Evolutionary conservation across 1,284 basidiomycete genomes (phyloP), one percentile per base, ranked within the genome.

Genomic region (Sanghuangporus baumii): DNA sequence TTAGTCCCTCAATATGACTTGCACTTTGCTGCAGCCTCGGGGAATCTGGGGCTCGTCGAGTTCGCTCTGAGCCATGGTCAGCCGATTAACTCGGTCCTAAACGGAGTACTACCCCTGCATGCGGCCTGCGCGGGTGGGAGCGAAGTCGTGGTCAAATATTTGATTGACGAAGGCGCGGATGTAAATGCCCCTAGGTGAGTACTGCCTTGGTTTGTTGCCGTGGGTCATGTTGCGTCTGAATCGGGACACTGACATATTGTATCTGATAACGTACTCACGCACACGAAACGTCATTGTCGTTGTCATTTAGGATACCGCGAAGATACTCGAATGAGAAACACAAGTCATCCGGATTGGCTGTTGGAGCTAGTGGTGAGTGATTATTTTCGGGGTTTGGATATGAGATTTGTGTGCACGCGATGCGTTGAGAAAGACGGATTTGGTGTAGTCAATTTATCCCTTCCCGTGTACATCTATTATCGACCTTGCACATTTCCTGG

Each of bases 1-100:
- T 7, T 68, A 94, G 93, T 91, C 70, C 89, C 91, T 37, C 88
- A 91, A 71, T 87, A 95, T 61, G 91, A 91, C 59, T 79, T 97
- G 6, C 95, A 97, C 72, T 85, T 88, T n/a, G 94, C 94, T 12
- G 91, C 92, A 2, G 89, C 88, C 4, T 88, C 87, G 51, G 94
- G 93, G 59, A 93, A 97, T 73, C 81, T 96, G 57, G 94, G 91
- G 12, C 85, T 94, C 65, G 91, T 91, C 61, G 86, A 89, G 71
- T 94, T 91, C 74, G 94, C 94, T 6, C 81, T 98, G 36, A 85
- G 87, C n/a, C 88, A 94, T 69, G 95, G 94, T 6, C 94, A 97
- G 71, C 94, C 94, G 6, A 86, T 95, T 72, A 96, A 98, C 74
- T 91, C 93, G 6, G 91, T 96, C 36, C 81, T 96, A 60, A 93